Conservation (phyloP, 2,329 filamentous ascomycete genomes). For the Colletotrichum melonis region DNA sequence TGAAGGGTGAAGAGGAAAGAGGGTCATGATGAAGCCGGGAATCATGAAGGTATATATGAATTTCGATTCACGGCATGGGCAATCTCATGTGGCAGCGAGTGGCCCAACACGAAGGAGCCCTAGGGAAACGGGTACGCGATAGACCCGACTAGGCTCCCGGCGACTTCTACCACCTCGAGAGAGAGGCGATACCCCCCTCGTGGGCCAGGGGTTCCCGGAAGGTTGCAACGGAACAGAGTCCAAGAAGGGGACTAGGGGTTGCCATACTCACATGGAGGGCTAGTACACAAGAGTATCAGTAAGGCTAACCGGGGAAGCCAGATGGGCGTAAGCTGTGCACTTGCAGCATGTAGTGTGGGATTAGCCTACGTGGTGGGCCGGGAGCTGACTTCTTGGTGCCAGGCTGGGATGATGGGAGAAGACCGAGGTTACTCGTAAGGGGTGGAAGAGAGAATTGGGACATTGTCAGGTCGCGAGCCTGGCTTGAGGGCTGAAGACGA, state of each 20-base stretch:
- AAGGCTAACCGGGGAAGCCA: slow-evolving; percentile 13
- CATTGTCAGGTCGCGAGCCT: background rate
- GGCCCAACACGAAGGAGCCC: slow-evolving; percentile 1
- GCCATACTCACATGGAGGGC: slow-evolving; percentile 21
- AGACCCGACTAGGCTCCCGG: slow-evolving; percentile 25
- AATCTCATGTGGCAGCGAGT: slow-evolving; percentile 4
- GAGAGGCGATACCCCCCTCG: slow-evolving; percentile 22
- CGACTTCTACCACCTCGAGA: slow-evolving; percentile 14
- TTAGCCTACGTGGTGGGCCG: background rate
- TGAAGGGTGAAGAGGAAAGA: slow-evolving; percentile 3
- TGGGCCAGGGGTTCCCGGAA: slow-evolving; percentile 6
- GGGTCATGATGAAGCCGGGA: slow-evolving; percentile 8
- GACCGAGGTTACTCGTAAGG: background rate
- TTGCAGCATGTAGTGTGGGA: slow-evolving; percentile 11
- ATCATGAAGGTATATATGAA: slow-evolving; percentile 29
- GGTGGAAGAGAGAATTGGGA: background rate
- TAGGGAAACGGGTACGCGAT: slow-evolving; percentile 15
- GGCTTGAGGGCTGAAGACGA: background rate
- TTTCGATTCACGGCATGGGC: slow-evolving; percentile 12
- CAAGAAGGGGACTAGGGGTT: slow-evolving; percentile 24
- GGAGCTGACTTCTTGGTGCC: background rate
- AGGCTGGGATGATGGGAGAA: background rate
- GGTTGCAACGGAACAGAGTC: slow-evolving; percentile 8
- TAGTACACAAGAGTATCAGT: slow-evolving; percentile 4
- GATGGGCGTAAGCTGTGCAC: background rate